Percentiles rank a stretch among this genome's conserved stretches.
These are phyloP conservation scores for Francoa sonchifolia DNA, from an alignment of 441 rosid species.

Conservation along the genomic window DNA sequence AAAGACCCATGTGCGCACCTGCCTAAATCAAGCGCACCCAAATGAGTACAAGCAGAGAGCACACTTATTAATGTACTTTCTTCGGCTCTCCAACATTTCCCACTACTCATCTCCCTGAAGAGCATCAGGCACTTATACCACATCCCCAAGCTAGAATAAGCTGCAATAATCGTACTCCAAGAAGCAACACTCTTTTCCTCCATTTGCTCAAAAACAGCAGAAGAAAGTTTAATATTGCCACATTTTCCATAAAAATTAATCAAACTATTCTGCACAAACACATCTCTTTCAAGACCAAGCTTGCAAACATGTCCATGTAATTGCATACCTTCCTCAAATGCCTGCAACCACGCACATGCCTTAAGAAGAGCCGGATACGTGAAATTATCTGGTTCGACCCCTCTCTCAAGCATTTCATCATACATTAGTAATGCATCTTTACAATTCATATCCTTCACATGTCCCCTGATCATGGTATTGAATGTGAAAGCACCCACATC, in stretches of 20 bases:
- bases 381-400: conserved; percentile 43
- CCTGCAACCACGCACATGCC: conserved; percentile 38
- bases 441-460: conserved; percentile 24
- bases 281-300: conserved; percentile 21
- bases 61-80: conserved; percentile 42
- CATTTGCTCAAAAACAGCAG: conserved; percentile 15
- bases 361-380: conserved; percentile 51
- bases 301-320: conserved; percentile 26
- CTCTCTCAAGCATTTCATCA: conserved; percentile 44
- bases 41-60: conserved; percentile 46
- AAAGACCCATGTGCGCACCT: conserved; percentile 32
- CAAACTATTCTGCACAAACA: conserved; percentile 29
- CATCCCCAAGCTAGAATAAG: conserved; percentile 31
- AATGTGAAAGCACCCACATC: conserved; percentile 49
- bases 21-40: conserved; percentile 36
- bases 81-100: conserved; percentile 31
- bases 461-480: conserved; percentile 51
- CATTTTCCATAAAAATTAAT: conserved; percentile 35
- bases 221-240: conserved; percentile 16
- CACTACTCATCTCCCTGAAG: conserved; percentile 19
- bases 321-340: conserved; percentile 32
- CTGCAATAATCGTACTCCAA: conserved; percentile 57
- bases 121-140: conserved; percentile 27
- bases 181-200: conserved; percentile 38
- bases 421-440: conserved; percentile 36